phyloP scores from a whole-genome alignment of 768 basidiomycete genomes.

The Tubosaeta sp. region DNA sequence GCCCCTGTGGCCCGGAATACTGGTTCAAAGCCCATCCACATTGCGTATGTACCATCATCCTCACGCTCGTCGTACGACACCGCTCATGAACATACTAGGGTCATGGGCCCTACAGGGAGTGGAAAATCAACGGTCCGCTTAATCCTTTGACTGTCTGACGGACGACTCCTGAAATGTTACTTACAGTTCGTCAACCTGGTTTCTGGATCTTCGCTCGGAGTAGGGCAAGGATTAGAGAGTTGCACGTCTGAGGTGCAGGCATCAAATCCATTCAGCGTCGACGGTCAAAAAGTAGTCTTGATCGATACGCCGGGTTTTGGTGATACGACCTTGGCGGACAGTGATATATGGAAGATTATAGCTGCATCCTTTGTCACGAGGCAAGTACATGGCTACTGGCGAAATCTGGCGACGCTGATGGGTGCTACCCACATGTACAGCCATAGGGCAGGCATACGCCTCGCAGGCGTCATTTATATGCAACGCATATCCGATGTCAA shows the following conservation, averaged over 20 bases:
- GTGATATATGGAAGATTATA: slow-evolving; percentile 48
- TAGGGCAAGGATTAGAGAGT: slow-evolving; percentile 33
- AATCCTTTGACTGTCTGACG: not conserved
- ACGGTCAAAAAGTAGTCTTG: slow-evolving; percentile 38
- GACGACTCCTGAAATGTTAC: not conserved
- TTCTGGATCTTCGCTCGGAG: slow-evolving; percentile 25
- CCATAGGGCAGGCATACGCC: slow-evolving; percentile 23
- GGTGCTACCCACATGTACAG: slow-evolving; percentile 4
- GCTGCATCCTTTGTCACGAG: slow-evolving; percentile 34
- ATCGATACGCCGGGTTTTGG: slow-evolving; percentile 65
- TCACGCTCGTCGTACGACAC: not conserved
- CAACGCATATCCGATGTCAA: slow-evolving; percentile 49
- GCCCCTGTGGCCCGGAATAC: not conserved
- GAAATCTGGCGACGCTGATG: not conserved
- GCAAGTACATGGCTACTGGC: slow-evolving; percentile 4
- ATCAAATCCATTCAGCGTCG: slow-evolving; percentile 21
- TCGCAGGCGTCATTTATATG: slow-evolving; percentile 49
- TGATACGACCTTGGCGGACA: slow-evolving; percentile 45
- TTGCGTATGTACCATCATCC: slow-evolving; percentile 20
- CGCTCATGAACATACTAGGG: slow-evolving; percentile 15
- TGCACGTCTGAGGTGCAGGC: slow-evolving; percentile 31
- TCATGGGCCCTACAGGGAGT: slow-evolving; percentile 30
- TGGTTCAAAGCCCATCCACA: slow-evolving; percentile 19
- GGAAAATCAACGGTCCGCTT: slow-evolving; percentile 29
- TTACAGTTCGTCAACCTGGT: slow-evolving; percentile 34